Evolutionary conservation across 2,329 filamentous ascomycete genomes (phyloP), one percentile per base, ranked within the genome.

Genomic region (Lithohypha guttulata): DNA sequence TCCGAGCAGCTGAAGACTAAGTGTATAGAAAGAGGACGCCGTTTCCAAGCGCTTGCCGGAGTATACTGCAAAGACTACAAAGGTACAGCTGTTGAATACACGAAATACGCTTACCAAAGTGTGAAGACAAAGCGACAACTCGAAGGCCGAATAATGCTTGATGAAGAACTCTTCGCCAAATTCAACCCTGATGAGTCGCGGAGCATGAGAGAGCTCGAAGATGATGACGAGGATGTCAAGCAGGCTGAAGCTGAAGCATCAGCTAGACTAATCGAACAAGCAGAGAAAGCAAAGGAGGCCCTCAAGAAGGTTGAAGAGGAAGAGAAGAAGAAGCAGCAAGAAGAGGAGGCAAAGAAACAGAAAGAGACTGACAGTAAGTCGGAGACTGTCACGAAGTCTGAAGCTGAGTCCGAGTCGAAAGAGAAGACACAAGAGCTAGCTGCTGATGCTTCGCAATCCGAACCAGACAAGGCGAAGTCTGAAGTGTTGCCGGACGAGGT

Each of bases 41-140:
- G 40, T 21, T 48, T 45, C 25, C 28, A 38, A 28, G 34, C 32
- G 13, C 36, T 45, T 6, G 34, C 39, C 22, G 45, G 45, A 17
- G 17, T 36, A 13, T 17, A 38, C 28, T 43, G 42, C 34, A 41
- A 41, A 15, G 39, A 42, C 32, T 45, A 47, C 29, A 32, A 42
- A 30, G 45, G 45, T 31, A 26, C 33, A 21, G 37, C 31, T 15
- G 37, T 42, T 18, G 35, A 39, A 17, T 39, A 30, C 27, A 39
- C 27, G 7, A 39, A 39, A 14, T 39, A 30, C 35, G 31, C 26
- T 17, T 6, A 21, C 14, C 35, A 39, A 19, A 39, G 15, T 7
- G 35, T 39, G 26, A 30, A 9, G 4, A 39, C 11, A 26, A 39
- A 39, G 35, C 35, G 35, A 5, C 26, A 29, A 7, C 15, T 39